These are phyloP conservation scores for Curvularia spicifera DNA, from an alignment of 2,329 filamentous ascomycete genomes.

Conservation along the genomic window DNA sequence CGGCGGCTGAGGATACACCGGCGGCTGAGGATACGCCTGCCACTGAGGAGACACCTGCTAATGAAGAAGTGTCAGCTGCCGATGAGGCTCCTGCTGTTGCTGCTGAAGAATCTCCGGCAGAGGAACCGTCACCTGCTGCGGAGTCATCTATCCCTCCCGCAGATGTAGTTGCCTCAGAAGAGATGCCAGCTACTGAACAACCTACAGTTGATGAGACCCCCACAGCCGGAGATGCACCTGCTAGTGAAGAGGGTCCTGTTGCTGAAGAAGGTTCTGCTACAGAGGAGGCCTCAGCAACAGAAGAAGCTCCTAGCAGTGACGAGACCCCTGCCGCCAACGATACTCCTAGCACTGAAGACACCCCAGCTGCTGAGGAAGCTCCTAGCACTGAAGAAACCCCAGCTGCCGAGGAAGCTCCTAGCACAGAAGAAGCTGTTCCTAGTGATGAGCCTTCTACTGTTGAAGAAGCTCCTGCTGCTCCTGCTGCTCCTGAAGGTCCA, in stretches of 20 bases:
- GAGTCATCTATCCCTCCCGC: neutral
- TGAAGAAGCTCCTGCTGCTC: neutral
- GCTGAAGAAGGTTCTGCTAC: neutral
- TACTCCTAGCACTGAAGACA: neutral
- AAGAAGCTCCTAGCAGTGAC: neutral
- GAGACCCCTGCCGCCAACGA: constrained; percentile 1
- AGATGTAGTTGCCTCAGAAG: neutral
- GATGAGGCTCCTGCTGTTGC: neutral
- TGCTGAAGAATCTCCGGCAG: neutral
- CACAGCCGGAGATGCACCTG: neutral
- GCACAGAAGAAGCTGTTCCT: neutral
- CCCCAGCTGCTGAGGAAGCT: constrained; percentile 6
- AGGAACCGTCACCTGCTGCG: constrained; percentile 1
- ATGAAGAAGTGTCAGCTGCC: neutral
- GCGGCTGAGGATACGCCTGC: neutral
- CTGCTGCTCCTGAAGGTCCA: neutral
- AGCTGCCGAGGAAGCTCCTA: constrained; percentile 9
- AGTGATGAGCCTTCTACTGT: neutral
- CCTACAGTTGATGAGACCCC: constrained; percentile 4
- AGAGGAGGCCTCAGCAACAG: constrained; percentile 3
- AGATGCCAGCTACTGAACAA: constrained; percentile 2
- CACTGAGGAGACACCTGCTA: neutral
- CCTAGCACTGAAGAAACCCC: neutral
- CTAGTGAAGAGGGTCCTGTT: neutral
- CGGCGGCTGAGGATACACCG: neutral